Base-by-base conservation (phyloP, 1,139 yeast species). In the Yamadazyma aaseri region DNA sequence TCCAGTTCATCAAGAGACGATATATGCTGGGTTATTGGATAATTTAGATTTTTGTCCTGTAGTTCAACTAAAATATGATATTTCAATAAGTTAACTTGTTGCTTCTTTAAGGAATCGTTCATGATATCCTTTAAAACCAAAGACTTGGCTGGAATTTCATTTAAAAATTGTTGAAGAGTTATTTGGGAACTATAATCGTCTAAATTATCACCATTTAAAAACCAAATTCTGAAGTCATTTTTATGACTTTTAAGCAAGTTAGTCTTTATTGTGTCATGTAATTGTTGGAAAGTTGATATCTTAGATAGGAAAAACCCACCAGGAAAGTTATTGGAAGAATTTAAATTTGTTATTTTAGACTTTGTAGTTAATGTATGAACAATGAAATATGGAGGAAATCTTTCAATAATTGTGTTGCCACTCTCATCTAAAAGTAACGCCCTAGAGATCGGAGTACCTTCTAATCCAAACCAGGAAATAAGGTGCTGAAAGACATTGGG, bases 381-480 rank as follows among this genome's bases (percentile, higher is more conserved):
- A 12, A 62, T 51, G 39, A 81, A 76, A 13, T 56, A 52, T 1
- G 80, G 73, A 18, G 79, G 81, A 37, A 62, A 63, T 33, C 71
- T 62, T 48, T 82, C 89, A 20, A 83, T 65, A 12, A 60, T 63
- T 23, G 64, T 53, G 8, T 54, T 45, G 0, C 72, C 74, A 6
- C 64, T 58, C 10, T 56, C 52, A 40, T 71, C 68, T 13, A 53
- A 40, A 5, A 77, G 51, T 4, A 77, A 50, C 20, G 60, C 60
- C 20, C 89, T 68, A 4, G 63, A 50, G 1, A 80, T 65, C 0
- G 82, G 76, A 6, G 50, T 50, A 0, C 71, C 69, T 3, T 56
- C 45, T 11, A 73, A 33, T 0, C 83, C 85, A 53, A 79, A 80
- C 81, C 83, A 76, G 17, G 65, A 61, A 1, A 53, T 52, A 11